Evolutionary conservation across 1,284 basidiomycete species (phyloP).

Genomic region (Trametes versicolor): DNA sequence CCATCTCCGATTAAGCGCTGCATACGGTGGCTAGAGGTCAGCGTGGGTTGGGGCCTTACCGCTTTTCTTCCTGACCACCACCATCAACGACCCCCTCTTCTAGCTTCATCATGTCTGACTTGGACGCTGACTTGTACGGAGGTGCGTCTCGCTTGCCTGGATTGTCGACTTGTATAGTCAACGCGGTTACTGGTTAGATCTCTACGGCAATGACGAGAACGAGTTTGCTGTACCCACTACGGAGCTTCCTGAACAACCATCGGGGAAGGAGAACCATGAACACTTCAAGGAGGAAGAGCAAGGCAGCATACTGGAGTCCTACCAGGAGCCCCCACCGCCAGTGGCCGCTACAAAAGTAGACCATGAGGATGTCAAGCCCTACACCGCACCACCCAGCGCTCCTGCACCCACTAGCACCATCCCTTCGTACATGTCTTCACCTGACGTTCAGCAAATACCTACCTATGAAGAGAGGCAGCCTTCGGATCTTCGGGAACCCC

Average conservation of each 20-base stretch:
- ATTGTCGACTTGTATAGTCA: conserved; percentile 2
- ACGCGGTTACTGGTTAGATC: conserved; percentile 56
- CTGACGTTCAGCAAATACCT: conserved; percentile 70
- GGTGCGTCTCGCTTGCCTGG: conserved; percentile 53
- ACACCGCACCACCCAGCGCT: conserved; percentile 23
- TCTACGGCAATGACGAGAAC: conserved; percentile 80
- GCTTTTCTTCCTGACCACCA: conserved; percentile 27
- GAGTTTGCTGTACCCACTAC: conserved; percentile 59
- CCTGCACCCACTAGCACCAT: conserved; percentile 28
- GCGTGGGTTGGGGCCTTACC: conserved; percentile 5
- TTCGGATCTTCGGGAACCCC: conserved; percentile 58
- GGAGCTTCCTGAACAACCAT: conserved; percentile 48
- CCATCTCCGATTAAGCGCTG: conserved; percentile 21
- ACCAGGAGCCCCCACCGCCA: background rate
- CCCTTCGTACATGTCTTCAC: conserved; percentile 43
- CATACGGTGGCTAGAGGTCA: conserved; percentile 11
- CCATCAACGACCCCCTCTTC: conserved; percentile 21
- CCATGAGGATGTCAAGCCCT: conserved; percentile 24
- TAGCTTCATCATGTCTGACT: conserved; percentile 68
- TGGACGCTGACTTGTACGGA: conserved; percentile 87
- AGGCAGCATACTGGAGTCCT: conserved; percentile 29
- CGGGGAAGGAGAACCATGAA: conserved; percentile 41
- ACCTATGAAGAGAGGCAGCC: conserved; percentile 74
- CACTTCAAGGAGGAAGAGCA: conserved; percentile 40
- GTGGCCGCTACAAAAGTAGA: conserved; percentile 1